A percentile compares a stretch with the other conserved stretches of the same genome.
phyloP scores from a whole-genome alignment of 1,284 basidiomycete genomes.

The Macrocybe sp. region DNA sequence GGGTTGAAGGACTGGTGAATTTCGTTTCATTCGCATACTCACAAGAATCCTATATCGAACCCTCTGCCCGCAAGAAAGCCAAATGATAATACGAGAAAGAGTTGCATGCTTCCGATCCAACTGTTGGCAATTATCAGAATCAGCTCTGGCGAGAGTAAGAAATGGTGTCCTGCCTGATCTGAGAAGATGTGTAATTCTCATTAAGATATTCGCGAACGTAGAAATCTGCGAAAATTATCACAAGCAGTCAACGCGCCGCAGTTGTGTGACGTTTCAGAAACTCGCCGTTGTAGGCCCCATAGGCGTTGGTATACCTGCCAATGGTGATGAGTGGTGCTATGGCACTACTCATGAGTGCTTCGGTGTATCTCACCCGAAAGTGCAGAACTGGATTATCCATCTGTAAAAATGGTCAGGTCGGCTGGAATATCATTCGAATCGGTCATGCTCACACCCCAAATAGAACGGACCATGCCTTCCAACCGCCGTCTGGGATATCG shows the following conservation, averaged over 20 bases:
- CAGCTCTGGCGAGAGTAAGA: background rate
- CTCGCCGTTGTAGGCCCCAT: constrained; percentile 36
- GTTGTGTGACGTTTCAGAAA: background rate
- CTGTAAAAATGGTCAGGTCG: constrained; percentile 13
- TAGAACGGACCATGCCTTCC: constrained; percentile 30
- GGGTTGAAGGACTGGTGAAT: background rate
- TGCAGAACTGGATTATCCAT: constrained; percentile 30
- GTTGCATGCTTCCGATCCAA: constrained; percentile 38
- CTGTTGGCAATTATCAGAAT: constrained; percentile 15
- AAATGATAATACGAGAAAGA: constrained; percentile 27
- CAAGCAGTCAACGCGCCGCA: background rate
- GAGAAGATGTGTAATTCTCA: constrained; percentile 28
- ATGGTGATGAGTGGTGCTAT: background rate
- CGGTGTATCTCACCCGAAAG: constrained; percentile 27
- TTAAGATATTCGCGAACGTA: constrained; percentile 34
- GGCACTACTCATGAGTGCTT: too few species aligned
- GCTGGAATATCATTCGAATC: background rate
- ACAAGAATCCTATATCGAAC: constrained; percentile 35
- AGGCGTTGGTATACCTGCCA: constrained; percentile 33
- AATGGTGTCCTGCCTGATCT: constrained; percentile 27
- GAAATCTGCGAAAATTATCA: constrained; percentile 22
- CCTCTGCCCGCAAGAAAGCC: constrained; percentile 31
- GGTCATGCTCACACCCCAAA: constrained; percentile 28
- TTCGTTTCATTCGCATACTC: constrained; percentile 1
- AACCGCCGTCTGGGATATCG: constrained; percentile 30